Base-by-base conservation (phyloP, 805 yeast genomes). In the Kodamaea lidongshanica region DNA sequence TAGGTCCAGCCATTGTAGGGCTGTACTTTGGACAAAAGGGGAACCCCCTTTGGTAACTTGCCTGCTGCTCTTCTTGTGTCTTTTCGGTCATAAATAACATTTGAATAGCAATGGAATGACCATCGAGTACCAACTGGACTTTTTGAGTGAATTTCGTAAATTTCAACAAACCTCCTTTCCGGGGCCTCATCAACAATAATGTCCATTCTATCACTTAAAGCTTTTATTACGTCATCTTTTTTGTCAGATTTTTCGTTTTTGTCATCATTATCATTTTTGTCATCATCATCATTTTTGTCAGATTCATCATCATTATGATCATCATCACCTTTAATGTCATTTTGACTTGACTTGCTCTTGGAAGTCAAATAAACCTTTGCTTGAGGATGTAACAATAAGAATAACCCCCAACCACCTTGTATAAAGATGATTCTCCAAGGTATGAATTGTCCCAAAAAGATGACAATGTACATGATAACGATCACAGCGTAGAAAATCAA, bases 1-100 rank as follows among this genome's bases (percentile, higher is more conserved):
- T 76, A 87, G 35, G 65, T 63, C 96, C 96, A 87, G 9, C 76
- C 77, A 7, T 48, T 39, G 1, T 95, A 95, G 1, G 94, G 78
- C 16, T 48, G 42, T 1, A 87, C 72, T 13, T 75, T 74, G 2
- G 62, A 57, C 12, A 87, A 47, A 19, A 56, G 56, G 12, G 59
- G 51, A 0, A 74, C 74, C 0, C 94, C 94, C 2, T 68, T 67
- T 1, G 96, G 95, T 7, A 72, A 65, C 34, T 67, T 71, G 29
- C 67, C 65, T 2, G 65, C 46, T 4, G 46, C 27, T 30, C 70
- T 40, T 13, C 37, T 53, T 4, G 58, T 48, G 39, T 77, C 76
- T 14, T 54, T 52, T 12, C 52, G 48, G 34, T 73, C 78, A 52
- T 79, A 88, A 0, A 77, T 50, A 3, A 61, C 58, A 8, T 60